Evolutionary conservation across 208 protist species (phyloP), one percentile per base, ranked within the genome.

Genomic region (Crithidia thermophila): DNA sequence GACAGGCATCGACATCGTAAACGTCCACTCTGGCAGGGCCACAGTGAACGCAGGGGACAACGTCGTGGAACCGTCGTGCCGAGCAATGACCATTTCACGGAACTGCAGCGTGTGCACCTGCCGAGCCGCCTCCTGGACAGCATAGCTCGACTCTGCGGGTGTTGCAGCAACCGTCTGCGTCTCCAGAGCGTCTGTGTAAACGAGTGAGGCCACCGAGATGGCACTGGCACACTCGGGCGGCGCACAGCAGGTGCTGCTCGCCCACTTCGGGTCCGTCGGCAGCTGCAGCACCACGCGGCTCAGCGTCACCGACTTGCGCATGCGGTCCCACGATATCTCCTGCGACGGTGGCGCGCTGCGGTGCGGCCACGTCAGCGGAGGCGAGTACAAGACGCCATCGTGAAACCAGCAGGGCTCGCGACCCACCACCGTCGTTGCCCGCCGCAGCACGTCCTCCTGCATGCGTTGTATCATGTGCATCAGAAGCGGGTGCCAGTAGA

Each of bases 381-480:
- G 69, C 16, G 53, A 75, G 39, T 47, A 43, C 2, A 75, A 37
- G 8, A 62, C 43, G 1, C 69, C 69, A 7, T 16, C 50, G 39
- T 46, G 20, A n/a, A 68, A 75, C 69, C 60, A 68, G 42, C 69
- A 75, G 36, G 69, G 61, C 21, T 58, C 69, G 28, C 69, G 69
- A 9, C 10, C 23, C 23, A 60, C 59, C 13, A 75, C 14, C 23
- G 69, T 65, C 4, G 7, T 23, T 31, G 60, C 61, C n/a, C 69
- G 60, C 3, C 27, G 39, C 46, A 64, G 28, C 10, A 75, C 60
- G 31, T 33, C 69, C 3, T 75, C 61, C 27, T 36, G 58, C 13
- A 69, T 13, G 5, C 20, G 9, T 27, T 57, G 36, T 25, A 75
- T 33, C 21, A 75, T 18, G 33, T 69, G 43, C 55, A 65, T 33